Evolutionary conservation across 2,329 filamentous ascomycete genomes (phyloP).

Genomic region (Penicillium palitans): DNA sequence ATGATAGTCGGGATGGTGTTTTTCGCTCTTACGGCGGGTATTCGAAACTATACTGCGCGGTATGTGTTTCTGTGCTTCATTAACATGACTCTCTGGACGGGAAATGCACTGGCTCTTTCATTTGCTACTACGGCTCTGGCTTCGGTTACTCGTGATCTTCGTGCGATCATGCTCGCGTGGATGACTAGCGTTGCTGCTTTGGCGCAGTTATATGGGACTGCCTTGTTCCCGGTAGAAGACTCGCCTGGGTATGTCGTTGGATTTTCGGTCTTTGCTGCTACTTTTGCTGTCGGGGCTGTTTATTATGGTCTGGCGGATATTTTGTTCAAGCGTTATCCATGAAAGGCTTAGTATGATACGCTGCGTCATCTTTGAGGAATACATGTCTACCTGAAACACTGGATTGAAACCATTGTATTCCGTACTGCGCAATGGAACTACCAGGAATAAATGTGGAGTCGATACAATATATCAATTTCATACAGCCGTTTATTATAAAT

Average conservation of each 20-base stretch:
- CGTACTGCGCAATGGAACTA: not conserved
- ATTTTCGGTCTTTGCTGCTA: slow-evolving; percentile 8
- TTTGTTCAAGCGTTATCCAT: slow-evolving; percentile 11
- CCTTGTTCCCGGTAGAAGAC: slow-evolving; percentile 7
- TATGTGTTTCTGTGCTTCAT: slow-evolving; percentile 11
- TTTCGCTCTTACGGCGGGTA: slow-evolving; percentile 7
- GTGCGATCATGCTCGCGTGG: slow-evolving; percentile 10
- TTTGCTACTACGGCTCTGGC: slow-evolving; percentile 8
- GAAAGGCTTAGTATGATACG: not conserved
- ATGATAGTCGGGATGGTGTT: slow-evolving; percentile 7
- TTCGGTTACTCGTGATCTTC: slow-evolving; percentile 1
- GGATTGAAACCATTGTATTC: not conserved
- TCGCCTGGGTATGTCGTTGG: slow-evolving; percentile 6
- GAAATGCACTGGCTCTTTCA: slow-evolving; percentile 4
- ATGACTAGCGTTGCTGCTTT: slow-evolving; percentile 5
- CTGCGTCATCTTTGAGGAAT: too few relatives aligned
- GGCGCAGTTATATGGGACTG: slow-evolving; percentile 11
- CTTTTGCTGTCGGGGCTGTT: slow-evolving; percentile 5
- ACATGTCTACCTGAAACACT: not conserved
- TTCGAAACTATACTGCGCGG: slow-evolving; percentile 1
- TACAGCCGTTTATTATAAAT: slow-evolving; percentile 13
- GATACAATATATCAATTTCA: slow-evolving; percentile 6
- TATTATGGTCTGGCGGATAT: slow-evolving; percentile 3
- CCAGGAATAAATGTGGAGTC: not conserved
- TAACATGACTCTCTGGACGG: slow-evolving; percentile 7